Evolutionary conservation across 2,329 filamentous ascomycete species (phyloP), one percentile per base, ranked within the genome.

Genomic region (Escovopsis sp.): DNA sequence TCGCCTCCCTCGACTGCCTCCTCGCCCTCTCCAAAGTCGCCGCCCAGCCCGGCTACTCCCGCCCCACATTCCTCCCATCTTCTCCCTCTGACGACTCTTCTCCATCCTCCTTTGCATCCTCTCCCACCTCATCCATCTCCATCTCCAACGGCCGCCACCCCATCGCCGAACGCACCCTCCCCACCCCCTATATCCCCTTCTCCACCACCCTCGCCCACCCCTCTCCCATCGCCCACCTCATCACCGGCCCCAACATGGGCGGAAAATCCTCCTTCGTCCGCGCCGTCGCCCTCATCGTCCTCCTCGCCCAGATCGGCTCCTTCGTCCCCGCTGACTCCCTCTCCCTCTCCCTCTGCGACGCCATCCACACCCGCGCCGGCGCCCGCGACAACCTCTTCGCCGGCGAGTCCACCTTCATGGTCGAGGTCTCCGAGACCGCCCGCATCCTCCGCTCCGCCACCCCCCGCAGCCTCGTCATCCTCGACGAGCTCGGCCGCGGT

Each of bases 191-290:
- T 57, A 93, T 98, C 39, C 88, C 90, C 32, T 98, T 98, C 57
- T 74, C 80, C 48, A 80, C 85, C 10, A 61, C 71, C 2, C 71
- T 96, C 32, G 68, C 73, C n/a, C 70, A 75, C 3, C 68, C 74
- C 2, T 53, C 65, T 1, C 71, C 75, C 0, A 70, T 82, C 5
- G 84, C 85, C 3, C 72, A 94, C 45, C 77, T 96, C 37, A 79
- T 98, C 48, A 98, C 90, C 0, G 90, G 90, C 0, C 90, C 90
- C 21, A 98, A 98, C 61, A 98, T 98, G 90, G 90, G 90, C 48
- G 90, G 90, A 38, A 98, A 98, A 54, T 94, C 85, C n/a, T 90
- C 81, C 39, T 98, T 94, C 55, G 88, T 98, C 16, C 84, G 90
- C 35, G 83, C 87, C 45, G 76, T 93, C 31, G 88, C 90, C 9